Evolutionary conservation across 2,329 filamentous ascomycete species (phyloP).

Genomic region (Lomentospora prolificans): DNA sequence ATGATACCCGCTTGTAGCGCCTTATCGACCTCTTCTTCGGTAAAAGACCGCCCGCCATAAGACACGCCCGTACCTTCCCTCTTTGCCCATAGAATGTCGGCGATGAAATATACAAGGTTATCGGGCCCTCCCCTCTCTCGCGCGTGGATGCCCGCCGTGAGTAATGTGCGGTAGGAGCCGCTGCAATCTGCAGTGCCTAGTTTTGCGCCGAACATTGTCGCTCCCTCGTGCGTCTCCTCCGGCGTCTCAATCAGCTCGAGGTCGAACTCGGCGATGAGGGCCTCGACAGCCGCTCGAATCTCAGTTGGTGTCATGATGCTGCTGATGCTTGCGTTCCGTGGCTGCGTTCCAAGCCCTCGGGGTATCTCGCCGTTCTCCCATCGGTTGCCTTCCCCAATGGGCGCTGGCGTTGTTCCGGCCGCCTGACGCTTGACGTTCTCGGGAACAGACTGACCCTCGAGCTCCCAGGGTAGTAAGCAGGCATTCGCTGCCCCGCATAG

Average conservation of each 20-base stretch:
- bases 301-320: constrained; percentile 36
- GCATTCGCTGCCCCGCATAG: neutral
- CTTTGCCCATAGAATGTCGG: constrained; percentile 45
- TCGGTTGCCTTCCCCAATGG: constrained; percentile 5
- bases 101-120: constrained; percentile 45
- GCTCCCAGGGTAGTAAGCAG: constrained; percentile 3
- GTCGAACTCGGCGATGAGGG: constrained; percentile 28
- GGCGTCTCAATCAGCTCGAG: constrained; percentile 31
- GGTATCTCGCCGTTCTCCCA: constrained; percentile 1
- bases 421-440: neutral
- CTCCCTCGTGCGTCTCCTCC: constrained; percentile 31
- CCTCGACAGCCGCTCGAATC: constrained; percentile 32
- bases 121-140: constrained; percentile 49
- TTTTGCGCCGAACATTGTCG: constrained; percentile 27
- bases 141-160: constrained; percentile 45
- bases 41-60: constrained; percentile 43
- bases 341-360: constrained; percentile 3
- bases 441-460: neutral
- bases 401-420: neutral
- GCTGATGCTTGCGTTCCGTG: constrained; percentile 15
- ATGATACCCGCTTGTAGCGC: constrained; percentile 44
- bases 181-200: constrained; percentile 25
- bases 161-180: constrained; percentile 35
- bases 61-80: constrained; percentile 36
- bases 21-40: constrained; percentile 38